Evolutionary conservation across 345 rosid genomes (phyloP).

Genomic region (Populus simonii): DNA sequence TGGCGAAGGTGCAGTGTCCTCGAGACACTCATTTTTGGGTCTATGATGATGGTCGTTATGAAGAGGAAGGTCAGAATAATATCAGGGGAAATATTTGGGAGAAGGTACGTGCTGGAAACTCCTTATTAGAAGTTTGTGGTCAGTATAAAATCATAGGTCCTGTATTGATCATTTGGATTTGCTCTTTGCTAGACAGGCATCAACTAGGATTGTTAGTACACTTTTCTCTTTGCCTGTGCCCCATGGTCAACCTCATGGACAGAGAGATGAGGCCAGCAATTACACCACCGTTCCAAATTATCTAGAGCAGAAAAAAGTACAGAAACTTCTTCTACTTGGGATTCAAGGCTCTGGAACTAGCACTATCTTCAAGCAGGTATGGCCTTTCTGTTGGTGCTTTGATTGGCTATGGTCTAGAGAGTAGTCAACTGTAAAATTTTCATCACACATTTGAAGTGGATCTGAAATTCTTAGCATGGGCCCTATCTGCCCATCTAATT

Average conservation of each 20-base stretch:
- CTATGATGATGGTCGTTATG: slow-evolving; percentile 80
- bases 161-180: slow-evolving; percentile 24
- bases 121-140: background rate
- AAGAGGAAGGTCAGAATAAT: slow-evolving; percentile 84
- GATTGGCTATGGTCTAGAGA: background rate
- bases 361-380: slow-evolving; percentile 89
- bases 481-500: background rate
- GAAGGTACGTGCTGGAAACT: slow-evolving; percentile 45
- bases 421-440: background rate
- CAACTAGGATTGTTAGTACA: slow-evolving; percentile 75
- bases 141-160: slow-evolving; percentile 4
- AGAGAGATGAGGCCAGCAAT: slow-evolving; percentile 70
- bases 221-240: slow-evolving; percentile 90
- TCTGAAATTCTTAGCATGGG: background rate
- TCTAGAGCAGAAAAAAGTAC: slow-evolving; percentile 70
- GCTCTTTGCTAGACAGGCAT: slow-evolving; percentile 66
- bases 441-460: background rate
- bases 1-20: slow-evolving; percentile 76
- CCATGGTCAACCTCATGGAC: slow-evolving; percentile 64
- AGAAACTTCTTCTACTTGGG: slow-evolving; percentile 85
- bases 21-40: slow-evolving; percentile 87
- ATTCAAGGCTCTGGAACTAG: slow-evolving; percentile 81
- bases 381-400: background rate
- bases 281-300: slow-evolving; percentile 70
- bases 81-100: slow-evolving; percentile 85